Base-by-base conservation (phyloP, 345 rosid genomes). In the Iberis pinnata region DNA sequence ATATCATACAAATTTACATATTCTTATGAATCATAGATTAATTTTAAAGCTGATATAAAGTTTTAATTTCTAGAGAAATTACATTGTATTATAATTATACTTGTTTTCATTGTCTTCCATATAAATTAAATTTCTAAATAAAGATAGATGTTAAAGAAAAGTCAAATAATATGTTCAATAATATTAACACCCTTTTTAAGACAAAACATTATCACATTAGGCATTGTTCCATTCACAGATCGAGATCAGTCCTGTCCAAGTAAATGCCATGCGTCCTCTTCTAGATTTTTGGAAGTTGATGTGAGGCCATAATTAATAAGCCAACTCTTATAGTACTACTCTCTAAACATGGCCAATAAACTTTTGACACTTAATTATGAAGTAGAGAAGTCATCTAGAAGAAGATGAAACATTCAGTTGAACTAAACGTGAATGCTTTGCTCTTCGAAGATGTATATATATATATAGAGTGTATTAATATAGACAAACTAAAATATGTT, bases 381-480 rank as follows among this genome's bases (percentile, higher is more conserved):
- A 53, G 65, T 53, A 59, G 49, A 59, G 60, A 66, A 47, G 71
- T 59, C 65, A 67, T 52, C 45, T 35, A 67, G 65, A 67, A 67
- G 61, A 59, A 15, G 39, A 45, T 58, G 55, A 66, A 65, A 58
- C 33, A 66, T 43, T 50, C 65, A 51, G 60, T 58, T 67, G 56
- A 52, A 66, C 70, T 59, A 54, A 65, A 66, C 70, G n/a, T n/a
- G n/a, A n/a, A 66, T 66, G 65, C 45, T 44, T 67, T 67, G 71
- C 61, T 60, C 71, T 67, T 67, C 71, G 26, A 57, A 36, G 51
- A 41, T 56, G 40, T 26, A 42, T 24, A 29, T 32, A 48, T 25
- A 12, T n/a, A 12, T 7, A 7, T 38, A 4, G 11, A 9, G 11
- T 11, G 25, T 18, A 62, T 14, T 26, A 6, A 31, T 15, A 18